Base-by-base conservation (phyloP, 2,329 filamentous ascomycete species). In the Apiospora hydei region DNA sequence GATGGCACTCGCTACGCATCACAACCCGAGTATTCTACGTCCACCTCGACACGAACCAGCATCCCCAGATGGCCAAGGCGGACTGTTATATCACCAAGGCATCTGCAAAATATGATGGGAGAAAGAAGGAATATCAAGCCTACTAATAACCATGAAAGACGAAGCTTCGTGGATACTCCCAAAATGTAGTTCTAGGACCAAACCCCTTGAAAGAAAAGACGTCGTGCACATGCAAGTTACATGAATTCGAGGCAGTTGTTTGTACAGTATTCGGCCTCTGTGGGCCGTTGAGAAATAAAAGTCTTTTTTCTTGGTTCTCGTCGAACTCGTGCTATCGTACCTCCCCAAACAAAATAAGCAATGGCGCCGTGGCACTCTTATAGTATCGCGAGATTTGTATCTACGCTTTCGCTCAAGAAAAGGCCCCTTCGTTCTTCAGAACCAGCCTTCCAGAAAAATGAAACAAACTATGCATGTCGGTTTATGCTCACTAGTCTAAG, bases 301-400 rank as follows among this genome's bases (percentile, higher is more conserved):
- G 11, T 41, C 30, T 64, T 38, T 64, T 38, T 64, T 64, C 57
- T 64, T n/a, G 57, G 34, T 64, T 41, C 57, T 38, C 57, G 57
- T 64, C 57, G 57, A 41, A 64, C 57, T 64, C 57, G 34, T 64
- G 21, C 57, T 64, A 41, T 64, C 57, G 21, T 64, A 64, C 57
- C 57, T 61, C 57, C 34, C 21, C 57, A 64, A 64, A 11, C 53
- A 64, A 64, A 64, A 64, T 41, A 38, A 11, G 34, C 34, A 64
- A 64, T 24, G 34, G 57, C 18, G 34, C 57, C 21, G 57, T 64
- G 41, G 34, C 57, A 18, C 57, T 64, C 57, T 41, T 64, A 18
- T 41, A 41, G 10, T 41, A 64, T 64, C 34, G 57, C 21, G 57
- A 64, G 41, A 18, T 41, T 41, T 21, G 57, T 41, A 41, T 64